A percentile compares a stretch with the other conserved stretches of the same genome.
Evolutionary conservation across 306 rosid genomes (phyloP).

Genomic region (Trichosanthes truncata): DNA sequence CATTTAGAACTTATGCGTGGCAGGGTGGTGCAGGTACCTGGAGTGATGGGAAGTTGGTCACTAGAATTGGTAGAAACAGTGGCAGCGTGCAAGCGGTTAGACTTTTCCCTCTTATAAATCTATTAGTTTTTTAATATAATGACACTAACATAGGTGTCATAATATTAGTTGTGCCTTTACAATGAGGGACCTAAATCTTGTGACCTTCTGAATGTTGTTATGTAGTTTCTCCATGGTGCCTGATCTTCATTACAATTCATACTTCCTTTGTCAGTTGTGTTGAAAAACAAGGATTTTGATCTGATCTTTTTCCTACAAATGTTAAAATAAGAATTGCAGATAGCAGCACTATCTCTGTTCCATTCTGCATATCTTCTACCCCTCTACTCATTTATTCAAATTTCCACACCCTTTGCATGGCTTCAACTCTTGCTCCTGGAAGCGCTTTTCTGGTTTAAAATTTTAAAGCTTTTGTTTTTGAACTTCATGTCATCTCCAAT

Average conservation of each 20-base stretch:
- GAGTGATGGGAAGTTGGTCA: slow-evolving; percentile 97
- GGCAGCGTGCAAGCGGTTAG: slow-evolving; percentile 81
- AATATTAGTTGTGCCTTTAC: neutral
- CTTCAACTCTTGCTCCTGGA: neutral
- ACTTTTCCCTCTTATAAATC: neutral
- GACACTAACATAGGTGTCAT: neutral
- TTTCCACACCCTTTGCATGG: neutral
- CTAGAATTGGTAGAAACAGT: slow-evolving; percentile 91
- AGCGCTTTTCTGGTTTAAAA: neutral
- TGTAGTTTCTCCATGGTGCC: neutral
- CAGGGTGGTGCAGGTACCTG: slow-evolving; percentile 99
- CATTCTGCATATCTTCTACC: neutral
- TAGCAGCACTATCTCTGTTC: neutral
- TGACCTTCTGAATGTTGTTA: neutral
- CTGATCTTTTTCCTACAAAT: neutral
- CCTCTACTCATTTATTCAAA: neutral
- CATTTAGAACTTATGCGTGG: slow-evolving; percentile 80
- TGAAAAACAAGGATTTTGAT: neutral
- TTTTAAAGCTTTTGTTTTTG: neutral
- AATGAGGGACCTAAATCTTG: neutral
- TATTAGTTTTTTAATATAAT: neutral
- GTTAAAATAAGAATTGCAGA: neutral
- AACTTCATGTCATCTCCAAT: neutral
- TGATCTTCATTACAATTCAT: neutral
- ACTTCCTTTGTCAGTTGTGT: neutral